Evolutionary conservation across 2,329 filamentous ascomycete genomes (phyloP), one percentile per base, ranked within the genome.

Genomic region (Fusarium acutatum): DNA sequence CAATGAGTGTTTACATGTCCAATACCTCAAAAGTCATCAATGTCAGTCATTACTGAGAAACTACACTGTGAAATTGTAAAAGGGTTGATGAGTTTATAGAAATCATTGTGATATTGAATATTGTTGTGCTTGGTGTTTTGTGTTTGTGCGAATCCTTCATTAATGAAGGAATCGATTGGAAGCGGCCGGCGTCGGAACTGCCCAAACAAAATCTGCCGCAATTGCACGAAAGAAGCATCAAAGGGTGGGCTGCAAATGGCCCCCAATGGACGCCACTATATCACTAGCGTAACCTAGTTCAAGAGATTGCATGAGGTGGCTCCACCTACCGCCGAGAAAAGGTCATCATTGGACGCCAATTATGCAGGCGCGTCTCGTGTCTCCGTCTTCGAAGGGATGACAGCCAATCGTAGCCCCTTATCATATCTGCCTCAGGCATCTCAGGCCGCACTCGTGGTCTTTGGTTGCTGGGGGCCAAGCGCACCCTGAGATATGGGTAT

Each of bases 401-500:
- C 49, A 43, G 18, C 77, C 76, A 78, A 79, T 79, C 5, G 54
- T 32, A 70, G 35, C 7, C 12, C 15, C 24, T 54, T 49, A 52
- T 35, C 14, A 2, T 32, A 13, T 40, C 11, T 77, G 77, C 77
- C 77, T 79, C 64, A 79, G 77, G 77, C 73, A 78, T 67, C 58
- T 75, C 47, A 72, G 77, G 77, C 73, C 41, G 52, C 57, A 49
- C 73, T 56, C 46, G 30, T 64, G 54, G 60, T 56, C 71, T 73
- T 74, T 50, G 50, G 60, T 70, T 70, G 50, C 60, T 69, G 72
- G 75, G 76, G 75, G 73, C 68, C 69, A 64, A 76, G 40, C 58
- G 61, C 52, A 66, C 56, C 64, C 60, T 64, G 66, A 64, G 64
- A 75, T 75, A 77, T 79, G 76, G 77, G 73, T 79, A 79, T 72